Conservation (phyloP, 1,284 basidiomycete species). For the Trichosporon asahii region DNA sequence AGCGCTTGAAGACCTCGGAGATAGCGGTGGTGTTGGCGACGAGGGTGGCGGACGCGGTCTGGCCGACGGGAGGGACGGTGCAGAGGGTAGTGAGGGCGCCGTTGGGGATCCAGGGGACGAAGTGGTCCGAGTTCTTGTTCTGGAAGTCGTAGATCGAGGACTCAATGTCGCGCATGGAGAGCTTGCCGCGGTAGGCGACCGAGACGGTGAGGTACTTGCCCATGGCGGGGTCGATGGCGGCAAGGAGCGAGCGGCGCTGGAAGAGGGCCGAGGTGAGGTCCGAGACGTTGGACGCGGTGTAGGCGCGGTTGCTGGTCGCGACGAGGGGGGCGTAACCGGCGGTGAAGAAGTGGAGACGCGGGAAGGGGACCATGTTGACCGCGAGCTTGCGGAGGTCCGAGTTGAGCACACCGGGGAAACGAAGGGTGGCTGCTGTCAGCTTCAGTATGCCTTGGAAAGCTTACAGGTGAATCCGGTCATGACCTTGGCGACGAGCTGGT, state of each 20-base stretch:
- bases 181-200: conserved; percentile 45
- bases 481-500: conserved; percentile 61
- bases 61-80: conserved; percentile 76
- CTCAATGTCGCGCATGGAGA: conserved; percentile 47
- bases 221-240: conserved; percentile 41
- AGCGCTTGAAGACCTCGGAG: conserved; percentile 78
- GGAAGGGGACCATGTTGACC: conserved; percentile 90
- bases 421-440: conserved; percentile 39
- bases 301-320: conserved; percentile 62
- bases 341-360: conserved; percentile 87
- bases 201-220: conserved; percentile 50
- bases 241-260: conserved; percentile 40
- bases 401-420: conserved; percentile 81
- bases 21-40: conserved; percentile 82
- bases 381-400: conserved; percentile 90
- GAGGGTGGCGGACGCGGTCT: conserved; percentile 70
- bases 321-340: conserved; percentile 81
- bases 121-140: conserved; percentile 47
- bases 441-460: conserved; percentile 8
- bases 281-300: conserved; percentile 50
- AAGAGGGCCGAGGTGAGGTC: conserved; percentile 44
- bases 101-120: conserved; percentile 48
- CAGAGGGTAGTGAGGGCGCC: conserved; percentile 59
- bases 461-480: conserved; percentile 46
- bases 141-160: conserved; percentile 45